Base-by-base conservation (phyloP, 768 basidiomycete genomes). In the Pisolithus sp. region DNA sequence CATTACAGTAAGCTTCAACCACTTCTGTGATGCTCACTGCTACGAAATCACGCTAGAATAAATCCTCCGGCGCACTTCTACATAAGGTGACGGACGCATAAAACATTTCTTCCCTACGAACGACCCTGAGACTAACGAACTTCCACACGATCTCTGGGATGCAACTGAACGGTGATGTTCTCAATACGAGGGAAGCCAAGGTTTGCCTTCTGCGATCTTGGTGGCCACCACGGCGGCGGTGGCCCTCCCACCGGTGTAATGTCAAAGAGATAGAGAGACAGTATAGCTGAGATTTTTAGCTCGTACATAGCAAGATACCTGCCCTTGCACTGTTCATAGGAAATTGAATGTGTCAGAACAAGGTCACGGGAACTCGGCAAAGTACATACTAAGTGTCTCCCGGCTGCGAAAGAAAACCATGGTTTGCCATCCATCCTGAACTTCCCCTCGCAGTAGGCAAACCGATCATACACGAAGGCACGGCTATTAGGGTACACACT, bases 401-500 rank as follows among this genome's bases (percentile, higher is more conserved):
- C 62, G 15, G 53, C 51, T 0, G 60, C 62, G 3, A 64, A 37
- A 6, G 61, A 46, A 45, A 58, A 51, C 51, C 60, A 64, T 0
- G 8, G 50, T 21, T 54, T 38, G 1, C 51, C 57, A 1, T 53
- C 55, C 3, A 56, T 64, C 20, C 57, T 58, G n/a, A 62, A 20
- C 9, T 15, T 43, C 17, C 24, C 43, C 2, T 54, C 55, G 1
- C 36, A 41, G 37, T 56, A 53, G 6, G 54, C 57, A 36, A 64
- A 64, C 28, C 63, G 60, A 46, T 66, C 62, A 7, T 57, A 59
- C n/a, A 48, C 10, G 24, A 65, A 65, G 0, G 20, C 10, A 38
- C 53, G 18, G 6, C 57, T 52, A 18, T 61, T 26, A 12, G 53
- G 52, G 36, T 55, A 63, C 37, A 8, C 49, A 0, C 20, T 43